A percentile compares a stretch with the other conserved stretches of the same genome.
These are phyloP conservation scores for Amylostereum areolatum DNA, from an alignment of 1,284 basidiomycete genomes.

Conservation along the genomic window DNA sequence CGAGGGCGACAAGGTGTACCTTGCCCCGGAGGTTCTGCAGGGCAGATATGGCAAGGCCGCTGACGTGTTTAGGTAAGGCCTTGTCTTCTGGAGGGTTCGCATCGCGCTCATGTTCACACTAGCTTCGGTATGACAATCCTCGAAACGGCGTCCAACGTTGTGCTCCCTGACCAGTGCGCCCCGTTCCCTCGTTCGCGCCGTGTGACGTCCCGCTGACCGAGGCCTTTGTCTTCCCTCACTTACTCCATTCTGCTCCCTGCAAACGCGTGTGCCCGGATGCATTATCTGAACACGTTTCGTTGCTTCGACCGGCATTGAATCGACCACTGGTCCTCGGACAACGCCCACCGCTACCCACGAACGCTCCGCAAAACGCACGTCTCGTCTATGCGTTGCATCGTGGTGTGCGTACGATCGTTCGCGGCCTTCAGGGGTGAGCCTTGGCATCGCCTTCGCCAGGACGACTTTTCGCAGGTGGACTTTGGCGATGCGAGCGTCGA, in stretches of 20 bases:
- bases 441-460: conserved; percentile 90
- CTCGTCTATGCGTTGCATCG: conserved; percentile 1
- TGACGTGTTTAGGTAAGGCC: conserved; percentile 88
- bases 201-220: no score
- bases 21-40: conserved; percentile 95
- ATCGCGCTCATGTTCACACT: conserved; percentile 14
- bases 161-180: conserved; percentile 93
- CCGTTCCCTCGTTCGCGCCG: conserved; percentile 4
- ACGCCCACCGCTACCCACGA: no score
- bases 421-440: conserved; percentile 83
- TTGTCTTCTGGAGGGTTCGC: conserved; percentile 6
- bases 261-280: no score
- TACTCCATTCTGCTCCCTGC: neutral
- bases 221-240: neutral
- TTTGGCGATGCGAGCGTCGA: conserved; percentile 62
- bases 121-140: conserved; percentile 94
- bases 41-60: conserved; percentile 91
- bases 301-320: no score
- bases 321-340: no score
- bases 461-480: conserved; percentile 91
- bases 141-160: conserved; percentile 93
- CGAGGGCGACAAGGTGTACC: conserved; percentile 96
- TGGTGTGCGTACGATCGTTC: conserved; percentile 14
- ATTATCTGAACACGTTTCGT: no score
- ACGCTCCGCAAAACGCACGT: no score